phyloP scores from a whole-genome alignment of 495 filamentous ascomycete genomes.

The Neurospora pannonica region DNA sequence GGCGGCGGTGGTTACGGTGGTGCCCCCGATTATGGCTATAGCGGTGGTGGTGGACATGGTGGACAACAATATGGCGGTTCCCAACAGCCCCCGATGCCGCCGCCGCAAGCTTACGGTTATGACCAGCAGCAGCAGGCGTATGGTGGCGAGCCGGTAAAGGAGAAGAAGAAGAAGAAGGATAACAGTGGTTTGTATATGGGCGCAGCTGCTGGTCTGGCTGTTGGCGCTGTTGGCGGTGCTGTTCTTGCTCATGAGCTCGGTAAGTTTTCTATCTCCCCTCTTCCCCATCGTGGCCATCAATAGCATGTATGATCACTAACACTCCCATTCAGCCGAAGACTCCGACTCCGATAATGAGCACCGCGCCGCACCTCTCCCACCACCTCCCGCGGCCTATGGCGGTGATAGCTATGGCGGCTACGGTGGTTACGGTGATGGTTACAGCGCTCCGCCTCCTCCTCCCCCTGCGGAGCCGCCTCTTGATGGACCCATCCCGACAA shows the following conservation, averaged over 20 bases:
- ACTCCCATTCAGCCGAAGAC: constrained; percentile 8
- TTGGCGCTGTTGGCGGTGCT: constrained; percentile 48
- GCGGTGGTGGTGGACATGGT: constrained; percentile 2
- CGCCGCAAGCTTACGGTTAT: constrained; percentile 20
- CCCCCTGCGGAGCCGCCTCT: constrained; percentile 14
- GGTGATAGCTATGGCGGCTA: constrained; percentile 18
- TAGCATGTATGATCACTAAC: constrained; percentile 1
- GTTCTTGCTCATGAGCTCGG: constrained; percentile 44
- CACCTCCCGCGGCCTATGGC: constrained; percentile 15
- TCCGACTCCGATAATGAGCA: constrained; percentile 19
- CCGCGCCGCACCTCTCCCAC: background rate
- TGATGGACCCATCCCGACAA: constrained; percentile 5
- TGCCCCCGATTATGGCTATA: background rate
- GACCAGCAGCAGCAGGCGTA: constrained; percentile 23
- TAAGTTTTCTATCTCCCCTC: constrained; percentile 20
- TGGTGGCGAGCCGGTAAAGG: constrained; percentile 18
- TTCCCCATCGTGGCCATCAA: background rate
- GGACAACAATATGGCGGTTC: constrained; percentile 6
- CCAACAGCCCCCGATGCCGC: constrained; percentile 18
- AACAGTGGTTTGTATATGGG: constrained; percentile 36
- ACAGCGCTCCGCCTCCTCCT: constrained; percentile 13
- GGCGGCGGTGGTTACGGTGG: constrained; percentile 2
- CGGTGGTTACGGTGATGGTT: constrained; percentile 16
- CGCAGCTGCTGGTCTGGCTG: constrained; percentile 46
- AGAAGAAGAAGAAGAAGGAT: constrained; percentile 31